Evolutionary conservation across 2,329 filamentous ascomycete genomes (phyloP).

Genomic region (Pseudonectria buxi): DNA sequence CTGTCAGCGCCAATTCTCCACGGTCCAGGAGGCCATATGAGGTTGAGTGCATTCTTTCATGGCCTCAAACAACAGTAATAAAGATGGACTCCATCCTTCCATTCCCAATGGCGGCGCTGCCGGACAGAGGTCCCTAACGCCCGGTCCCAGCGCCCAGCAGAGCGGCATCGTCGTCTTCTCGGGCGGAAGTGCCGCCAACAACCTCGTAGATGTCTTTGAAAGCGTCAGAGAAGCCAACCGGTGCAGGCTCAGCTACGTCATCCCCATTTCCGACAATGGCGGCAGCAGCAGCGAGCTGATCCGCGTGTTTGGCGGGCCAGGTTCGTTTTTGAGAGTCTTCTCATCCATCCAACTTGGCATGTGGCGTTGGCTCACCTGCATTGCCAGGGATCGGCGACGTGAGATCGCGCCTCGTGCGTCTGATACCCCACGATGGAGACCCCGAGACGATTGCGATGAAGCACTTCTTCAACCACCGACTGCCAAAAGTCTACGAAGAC

Average conservation of each 20-base stretch:
- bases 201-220: slow-evolving; percentile 83
- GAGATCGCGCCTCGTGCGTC: slow-evolving; percentile 66
- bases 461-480: slow-evolving; percentile 78
- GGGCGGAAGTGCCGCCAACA: slow-evolving; percentile 91
- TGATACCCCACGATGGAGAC: slow-evolving; percentile 64
- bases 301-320: slow-evolving; percentile 87
- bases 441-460: slow-evolving; percentile 70
- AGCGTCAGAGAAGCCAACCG: slow-evolving; percentile 55
- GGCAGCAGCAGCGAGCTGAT: slow-evolving; percentile 92
- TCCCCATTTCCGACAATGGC: slow-evolving; percentile 94
- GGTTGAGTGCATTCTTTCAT: too few species aligned
- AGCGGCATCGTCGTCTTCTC: slow-evolving; percentile 72
- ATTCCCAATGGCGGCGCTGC: slow-evolving; percentile 13
- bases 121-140: slow-evolving; percentile 14
- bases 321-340: slow-evolving; percentile 37
- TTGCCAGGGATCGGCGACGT: slow-evolving; percentile 48
- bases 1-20: too few species aligned
- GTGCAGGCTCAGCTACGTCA: slow-evolving; percentile 72
- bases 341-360: slow-evolving; percentile 1
- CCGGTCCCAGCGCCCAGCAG: slow-evolving; percentile 8
- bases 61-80: too few species aligned
- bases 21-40: too few species aligned
- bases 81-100: slow-evolving; percentile 5
- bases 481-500: slow-evolving; percentile 50
- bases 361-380: slow-evolving; percentile 4